Base-by-base conservation (phyloP, 2,329 filamentous ascomycete species). In the Curvularia verruculosa region DNA sequence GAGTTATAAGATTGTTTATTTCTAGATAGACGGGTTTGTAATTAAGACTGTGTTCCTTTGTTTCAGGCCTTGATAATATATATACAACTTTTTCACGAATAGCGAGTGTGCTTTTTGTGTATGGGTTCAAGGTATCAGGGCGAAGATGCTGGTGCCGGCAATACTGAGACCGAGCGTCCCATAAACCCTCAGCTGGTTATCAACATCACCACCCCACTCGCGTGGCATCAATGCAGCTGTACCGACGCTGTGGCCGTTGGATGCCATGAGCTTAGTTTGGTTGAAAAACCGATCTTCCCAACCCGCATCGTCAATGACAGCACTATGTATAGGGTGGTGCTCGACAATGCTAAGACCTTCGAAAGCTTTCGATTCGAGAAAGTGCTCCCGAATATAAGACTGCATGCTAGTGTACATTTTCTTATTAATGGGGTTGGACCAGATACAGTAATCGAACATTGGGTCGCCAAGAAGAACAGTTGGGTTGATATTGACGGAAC, bases 401-500 rank as follows among this genome's bases (percentile, higher is more conserved):
- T 41, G 39, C 23, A 61, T 61, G 45, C 66, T 61, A 4, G 72
- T 60, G 19, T 65, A 60, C 15, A 70, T 49, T 34, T 68, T 64
- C 21, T 74, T 34, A 49, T 76, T 73, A 2, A 71, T 47, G 1
- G 72, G 71, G 53, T 77, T 72, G 15, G 62, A 54, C 31, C 56
- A 75, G 18, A 68, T 69, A 26, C 65, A 64, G 59, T 43, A 52
- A 15, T 52, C 40, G 1, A 52, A 24, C 0, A 52, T 18, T 37
- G 67, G 76, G 50, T 56, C 63, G 13, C 51, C 48, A 7, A 73
- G 65, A 44, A 19, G 29, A n/a, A 74, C 60, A 19, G 67, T 54
- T 8, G 69, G 67, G 53, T 74, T 68, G 37, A 76, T 69, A 23
- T 64, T 65, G 26, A 77, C 68, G n/a, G 69, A 70, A 13, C 75